Evolutionary conservation across 2,329 filamentous ascomycete species (phyloP), one percentile per base, ranked within the genome.

Genomic region (Alternaria panax): DNA sequence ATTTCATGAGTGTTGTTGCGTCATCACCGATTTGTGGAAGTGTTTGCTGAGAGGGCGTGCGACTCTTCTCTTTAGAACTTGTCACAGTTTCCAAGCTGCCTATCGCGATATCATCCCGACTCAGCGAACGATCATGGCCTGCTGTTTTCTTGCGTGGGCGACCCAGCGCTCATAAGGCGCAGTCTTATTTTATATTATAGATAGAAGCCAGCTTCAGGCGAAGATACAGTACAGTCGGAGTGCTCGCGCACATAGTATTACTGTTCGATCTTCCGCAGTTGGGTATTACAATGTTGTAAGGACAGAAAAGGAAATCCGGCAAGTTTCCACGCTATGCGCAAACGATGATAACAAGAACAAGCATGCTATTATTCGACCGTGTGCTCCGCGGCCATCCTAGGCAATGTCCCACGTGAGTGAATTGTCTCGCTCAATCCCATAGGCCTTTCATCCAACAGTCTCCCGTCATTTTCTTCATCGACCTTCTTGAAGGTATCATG

Each of bases 351-450:
- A 36, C 20, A 32, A 9, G 16, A 25, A 12, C 27, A 51, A 14
- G 3, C 24, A 22, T 14, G 30, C 18, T 14, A 43, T 60, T 36
- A 58, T 40, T 57, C 50, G 32, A 66, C 58, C 14, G 51, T 51
- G 48, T 64, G 59, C 41, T 65, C 64, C 2, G 64, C 59, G 3
- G 62, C 64, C 38, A 57, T 11, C 11, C 64, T 53, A 5, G 64
- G 64, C 12, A 67, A 45, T 7, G 64, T 63, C 18, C 42, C 57
- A 7, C 47, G 56, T 7, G 59, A 64, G 51, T 67, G 64, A 16
- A 67, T 67, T 25, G 64, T 67, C 55, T 67, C 64, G 51, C 59
- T 58, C 8, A 67, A 36, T 28, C 64, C 64, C 57, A 64, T 59
- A 2, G 64, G 64, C 27, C 53, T 57, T n/a, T 65, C 64, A 38